Base-by-base conservation (phyloP, 768 basidiomycete species). In the Auriscalpium vulgare region DNA sequence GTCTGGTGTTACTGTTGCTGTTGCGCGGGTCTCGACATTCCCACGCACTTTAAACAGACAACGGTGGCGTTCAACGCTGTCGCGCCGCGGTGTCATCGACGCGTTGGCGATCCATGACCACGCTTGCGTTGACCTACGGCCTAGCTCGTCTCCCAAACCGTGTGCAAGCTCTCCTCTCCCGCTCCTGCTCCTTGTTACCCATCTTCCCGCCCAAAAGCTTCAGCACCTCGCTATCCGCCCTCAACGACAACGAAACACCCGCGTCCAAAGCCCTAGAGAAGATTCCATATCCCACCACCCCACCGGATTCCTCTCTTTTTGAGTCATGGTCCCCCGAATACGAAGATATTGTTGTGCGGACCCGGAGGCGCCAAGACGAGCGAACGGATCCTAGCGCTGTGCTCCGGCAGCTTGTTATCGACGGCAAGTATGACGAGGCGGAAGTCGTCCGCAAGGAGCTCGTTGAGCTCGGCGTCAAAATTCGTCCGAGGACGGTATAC, bases 391-490 rank as follows among this genome's bases (percentile, higher is more conserved):
- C 69, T 2, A 63, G 59, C 43, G 45, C 46, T 19, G 17, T 68
- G 5, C 65, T 72, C 2, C 53, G 56, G 5, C 53, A 56, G 16
- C 68, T 75, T 4, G 67, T 77, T 4, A 56, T 61, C 16, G 45
- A 62, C 7, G 65, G 62, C 16, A 62, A 69, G 8, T 71, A 65
- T 35, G 65, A 64, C 8, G 66, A 71, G 13, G 77, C 77, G 1
- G 63, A 69, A 1, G 61, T 62, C 0, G 66, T 81, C 7, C 71
- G 73, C 21, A 63, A 68, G 43, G 78, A 78, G 60, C 59, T 82
- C 58, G 52, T 67, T 10, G 63, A 69, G 6, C 65, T 72, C 55
- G 71, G 73, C 14, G 59, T 74, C 11, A 58, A 65, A 8, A 75
- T 83, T 50, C 66, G 68, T 3, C 68, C 59, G 8, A 61, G 74